These are phyloP conservation scores for Geum urbanum DNA, from an alignment of 306 rosid species.

Conservation along the genomic window DNA sequence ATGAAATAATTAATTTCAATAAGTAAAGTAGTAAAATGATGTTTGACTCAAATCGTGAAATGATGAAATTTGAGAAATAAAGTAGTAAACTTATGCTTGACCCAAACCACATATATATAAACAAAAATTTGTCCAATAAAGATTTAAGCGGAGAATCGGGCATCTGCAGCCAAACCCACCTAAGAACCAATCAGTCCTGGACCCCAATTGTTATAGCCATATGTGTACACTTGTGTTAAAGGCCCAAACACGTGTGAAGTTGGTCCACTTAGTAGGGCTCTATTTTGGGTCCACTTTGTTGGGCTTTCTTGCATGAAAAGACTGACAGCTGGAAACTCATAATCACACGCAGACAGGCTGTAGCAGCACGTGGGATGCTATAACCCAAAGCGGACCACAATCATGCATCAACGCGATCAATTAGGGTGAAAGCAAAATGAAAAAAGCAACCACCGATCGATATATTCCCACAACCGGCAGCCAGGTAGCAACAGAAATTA, in stretches of 20 bases:
- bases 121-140: too few relatives aligned
- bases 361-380: not conserved
- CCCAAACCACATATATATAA: too few relatives aligned
- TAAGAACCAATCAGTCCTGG: too few relatives aligned
- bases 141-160: too few relatives aligned
- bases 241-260: not conserved
- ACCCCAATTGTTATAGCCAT: too few relatives aligned
- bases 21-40: too few relatives aligned
- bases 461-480: not conserved
- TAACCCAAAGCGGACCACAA: conserved; percentile 9
- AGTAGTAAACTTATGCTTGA: too few relatives aligned
- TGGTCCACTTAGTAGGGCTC: not conserved
- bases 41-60: too few relatives aligned
- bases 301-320: not conserved
- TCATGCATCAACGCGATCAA: not conserved
- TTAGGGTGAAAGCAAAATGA: not conserved
- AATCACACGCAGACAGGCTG: not conserved
- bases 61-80: too few relatives aligned
- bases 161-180: too few relatives aligned
- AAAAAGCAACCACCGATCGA: not conserved
- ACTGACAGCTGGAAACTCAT: not conserved
- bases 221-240: too few relatives aligned
- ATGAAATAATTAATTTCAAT: too few relatives aligned
- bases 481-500: not conserved
- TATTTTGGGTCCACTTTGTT: not conserved